Percentiles rank a stretch among this genome's conserved stretches.
phyloP scores from a whole-genome alignment of 1,139 yeast genomes.

The Debaryomyces coudertii region DNA sequence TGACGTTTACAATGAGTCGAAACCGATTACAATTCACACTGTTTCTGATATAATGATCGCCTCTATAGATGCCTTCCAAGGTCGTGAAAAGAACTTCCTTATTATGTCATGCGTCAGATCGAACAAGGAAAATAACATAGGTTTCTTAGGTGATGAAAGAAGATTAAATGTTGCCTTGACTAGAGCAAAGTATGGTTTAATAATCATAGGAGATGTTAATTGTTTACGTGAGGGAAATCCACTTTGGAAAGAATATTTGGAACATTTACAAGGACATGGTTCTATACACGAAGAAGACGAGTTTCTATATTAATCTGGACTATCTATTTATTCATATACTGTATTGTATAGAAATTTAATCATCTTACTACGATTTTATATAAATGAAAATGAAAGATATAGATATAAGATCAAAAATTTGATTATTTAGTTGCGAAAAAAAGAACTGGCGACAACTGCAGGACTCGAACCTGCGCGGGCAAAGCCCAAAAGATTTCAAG shows the following conservation, averaged over 20 bases:
- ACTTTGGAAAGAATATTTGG: slow-evolving; percentile 59
- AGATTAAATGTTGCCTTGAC: slow-evolving; percentile 71
- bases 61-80: slow-evolving; percentile 69
- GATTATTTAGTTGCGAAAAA: slow-evolving; percentile 9
- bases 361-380: too few relatives aligned
- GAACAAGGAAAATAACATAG: slow-evolving; percentile 52
- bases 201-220: slow-evolving; percentile 57
- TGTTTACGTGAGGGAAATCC: slow-evolving; percentile 51
- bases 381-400: background rate
- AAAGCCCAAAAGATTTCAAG: slow-evolving; percentile 60
- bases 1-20: slow-evolving; percentile 51
- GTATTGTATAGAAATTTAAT: background rate
- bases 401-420: background rate
- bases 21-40: slow-evolving; percentile 59
- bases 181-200: slow-evolving; percentile 60
- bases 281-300: slow-evolving; percentile 16
- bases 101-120: slow-evolving; percentile 65
- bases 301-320: slow-evolving; percentile 15
- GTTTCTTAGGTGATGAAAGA: slow-evolving; percentile 59
- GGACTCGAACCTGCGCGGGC: slow-evolving; percentile 66
- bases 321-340: background rate
- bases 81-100: slow-evolving; percentile 62
- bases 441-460: slow-evolving; percentile 53
- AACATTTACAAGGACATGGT: slow-evolving; percentile 30
- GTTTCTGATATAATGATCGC: slow-evolving; percentile 72